A percentile compares a stretch with the other conserved stretches of the same genome.
phyloP scores from a whole-genome alignment of 352 stramenopile genomes.

The Phytophthora macrochlamydospora region DNA sequence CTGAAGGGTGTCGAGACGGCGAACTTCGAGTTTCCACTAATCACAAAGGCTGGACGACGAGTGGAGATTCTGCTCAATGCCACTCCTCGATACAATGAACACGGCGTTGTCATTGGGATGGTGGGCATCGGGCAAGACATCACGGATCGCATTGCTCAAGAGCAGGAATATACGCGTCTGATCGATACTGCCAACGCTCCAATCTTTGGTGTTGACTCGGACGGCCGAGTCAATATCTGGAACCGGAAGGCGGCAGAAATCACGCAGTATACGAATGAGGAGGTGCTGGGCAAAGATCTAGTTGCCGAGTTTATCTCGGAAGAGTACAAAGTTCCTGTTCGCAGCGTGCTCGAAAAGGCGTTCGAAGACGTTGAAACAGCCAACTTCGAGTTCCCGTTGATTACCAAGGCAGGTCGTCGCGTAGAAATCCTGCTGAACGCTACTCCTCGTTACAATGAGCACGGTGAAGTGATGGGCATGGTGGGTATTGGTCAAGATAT shows the following conservation, averaged over 20 bases:
- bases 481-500: slow-evolving; percentile 1
- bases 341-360: slow-evolving; percentile 2
- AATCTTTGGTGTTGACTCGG: slow-evolving; percentile 53
- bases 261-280: slow-evolving; percentile 52
- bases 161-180: slow-evolving; percentile 20
- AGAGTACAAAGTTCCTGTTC: slow-evolving; percentile 33
- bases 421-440: slow-evolving; percentile 45
- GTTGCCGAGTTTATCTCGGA: slow-evolving; percentile 42
- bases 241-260: slow-evolving; percentile 68
- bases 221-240: slow-evolving; percentile 52
- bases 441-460: slow-evolving; percentile 10
- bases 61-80: slow-evolving; percentile 11
- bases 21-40: slow-evolving; percentile 8
- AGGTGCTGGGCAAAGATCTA: slow-evolving; percentile 49
- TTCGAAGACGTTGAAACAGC: slow-evolving; percentile 2
- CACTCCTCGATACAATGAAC: slow-evolving; percentile 6
- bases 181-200: slow-evolving; percentile 48
- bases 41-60: slow-evolving; percentile 4
- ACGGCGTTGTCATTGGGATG: slow-evolving; percentile 2
- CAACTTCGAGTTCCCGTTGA: slow-evolving; percentile 11
- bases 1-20: slow-evolving; percentile 3
- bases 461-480: slow-evolving; percentile 7
- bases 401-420: slow-evolving; percentile 33
- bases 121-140: slow-evolving; percentile 13
- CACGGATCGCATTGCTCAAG: slow-evolving; percentile 10